Evolutionary conservation across 208 protist genomes (phyloP).

Genomic region (Trypanosoma platydactyli): DNA sequence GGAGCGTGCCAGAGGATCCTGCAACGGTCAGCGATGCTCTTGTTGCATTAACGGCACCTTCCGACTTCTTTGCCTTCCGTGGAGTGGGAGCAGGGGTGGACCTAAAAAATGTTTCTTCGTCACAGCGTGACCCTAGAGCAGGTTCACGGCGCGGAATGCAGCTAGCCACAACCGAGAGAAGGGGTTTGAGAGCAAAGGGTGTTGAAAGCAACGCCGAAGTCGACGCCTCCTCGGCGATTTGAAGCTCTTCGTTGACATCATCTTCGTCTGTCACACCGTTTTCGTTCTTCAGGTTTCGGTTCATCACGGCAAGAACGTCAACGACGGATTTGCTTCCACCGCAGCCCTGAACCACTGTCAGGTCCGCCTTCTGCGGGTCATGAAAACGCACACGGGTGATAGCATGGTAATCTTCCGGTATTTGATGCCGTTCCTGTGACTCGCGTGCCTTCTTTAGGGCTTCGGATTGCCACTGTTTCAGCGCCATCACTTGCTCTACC

Average conservation of each 20-base stretch:
- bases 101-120: slow-evolving; percentile 20
- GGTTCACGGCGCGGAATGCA: slow-evolving; percentile 73
- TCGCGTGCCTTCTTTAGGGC: slow-evolving; percentile 35
- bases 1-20: too few relatives aligned
- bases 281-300: slow-evolving; percentile 26
- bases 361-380: slow-evolving; percentile 47
- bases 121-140: slow-evolving; percentile 41
- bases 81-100: neutral
- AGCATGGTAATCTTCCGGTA: slow-evolving; percentile 59
- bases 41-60: neutral
- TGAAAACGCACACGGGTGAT: slow-evolving; percentile 79
- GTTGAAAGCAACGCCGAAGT: slow-evolving; percentile 25
- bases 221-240: neutral
- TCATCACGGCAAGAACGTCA: slow-evolving; percentile 55
- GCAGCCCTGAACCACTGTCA: slow-evolving; percentile 57
- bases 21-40: neutral
- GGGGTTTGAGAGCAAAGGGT: slow-evolving; percentile 62
- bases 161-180: slow-evolving; percentile 73
- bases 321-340: slow-evolving; percentile 48
- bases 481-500: slow-evolving; percentile 53
- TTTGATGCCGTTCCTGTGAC: slow-evolving; percentile 45
- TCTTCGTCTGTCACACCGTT: neutral
- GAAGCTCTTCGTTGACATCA: neutral
- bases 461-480: slow-evolving; percentile 59
- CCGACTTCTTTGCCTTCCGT: slow-evolving; percentile 7